Conservation (phyloP, 164 flowering plant genomes). For the Saururus chinensis region DNA sequence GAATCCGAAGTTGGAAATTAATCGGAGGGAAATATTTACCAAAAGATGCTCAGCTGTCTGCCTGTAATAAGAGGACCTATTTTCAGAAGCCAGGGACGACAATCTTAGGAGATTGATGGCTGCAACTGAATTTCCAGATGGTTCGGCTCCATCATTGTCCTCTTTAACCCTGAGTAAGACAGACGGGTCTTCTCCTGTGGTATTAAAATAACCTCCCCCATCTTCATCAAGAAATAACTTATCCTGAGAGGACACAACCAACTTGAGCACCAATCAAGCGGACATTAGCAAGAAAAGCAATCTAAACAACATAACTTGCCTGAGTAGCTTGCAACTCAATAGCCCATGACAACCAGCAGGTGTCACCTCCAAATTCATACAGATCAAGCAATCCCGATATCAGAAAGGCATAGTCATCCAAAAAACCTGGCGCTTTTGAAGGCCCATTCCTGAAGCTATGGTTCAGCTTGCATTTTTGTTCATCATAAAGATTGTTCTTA, state of each 20-base stretch:
- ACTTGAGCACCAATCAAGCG: background rate
- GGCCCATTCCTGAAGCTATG: conserved; percentile 92
- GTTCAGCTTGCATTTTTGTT: conserved; percentile 43
- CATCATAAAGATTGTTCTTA: conserved; percentile 47
- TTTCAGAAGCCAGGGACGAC: conserved; percentile 42
- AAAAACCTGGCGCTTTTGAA: conserved; percentile 84
- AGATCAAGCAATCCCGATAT: conserved; percentile 77
- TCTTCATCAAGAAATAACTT: conserved; percentile 72
- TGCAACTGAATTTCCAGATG: conserved; percentile 90
- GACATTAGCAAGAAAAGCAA: background rate
- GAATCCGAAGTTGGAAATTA: background rate
- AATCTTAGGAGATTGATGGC: conserved; percentile 70
- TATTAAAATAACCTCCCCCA: conserved; percentile 91
- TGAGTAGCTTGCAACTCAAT: conserved; percentile 69
- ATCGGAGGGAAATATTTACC: conserved; percentile 23
- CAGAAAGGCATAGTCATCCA: conserved; percentile 91
- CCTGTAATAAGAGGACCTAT: conserved; percentile 36
- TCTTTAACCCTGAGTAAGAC: conserved; percentile 91
- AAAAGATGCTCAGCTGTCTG: conserved; percentile 64
- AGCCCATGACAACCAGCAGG: conserved; percentile 79
- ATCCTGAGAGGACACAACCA: conserved; percentile 41
- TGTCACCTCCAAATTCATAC: conserved; percentile 65
- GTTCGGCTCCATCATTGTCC: conserved; percentile 97
- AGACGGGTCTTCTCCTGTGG: conserved; percentile 79
- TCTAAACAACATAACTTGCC: conserved; percentile 25